Evolutionary conservation across 495 filamentous ascomycete species (phyloP), one percentile per base, ranked within the genome.

Genomic region (Penicillium samsonianum): DNA sequence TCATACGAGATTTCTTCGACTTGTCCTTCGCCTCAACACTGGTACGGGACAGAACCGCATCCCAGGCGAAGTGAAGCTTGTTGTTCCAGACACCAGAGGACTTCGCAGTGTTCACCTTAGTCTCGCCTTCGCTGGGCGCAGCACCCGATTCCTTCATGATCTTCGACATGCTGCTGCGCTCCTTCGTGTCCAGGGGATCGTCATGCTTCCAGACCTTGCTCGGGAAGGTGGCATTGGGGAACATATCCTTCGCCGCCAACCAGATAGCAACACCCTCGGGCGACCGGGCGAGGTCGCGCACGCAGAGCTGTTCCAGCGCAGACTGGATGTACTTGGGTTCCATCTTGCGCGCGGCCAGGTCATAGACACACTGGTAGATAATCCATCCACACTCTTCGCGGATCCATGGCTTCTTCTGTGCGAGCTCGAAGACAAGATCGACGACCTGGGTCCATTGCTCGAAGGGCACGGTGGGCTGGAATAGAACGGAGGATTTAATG

Each of bases 221-320:
- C 1, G 90, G 90, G 16, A 90, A 77, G 17, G 78, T 78, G 45
- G 86, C 80, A 6, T 80, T 72, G 0, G 90, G 84, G 63, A 89
- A 91, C 42, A 77, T 70, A 54, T 84, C 80, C 57, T 79, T 74
- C 11, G 87, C 80, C 9, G 78, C 79, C 49, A 97, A 76, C 93
- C 93, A 98, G 53, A 96, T 83, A 4, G 90, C 90, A 42, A 96
- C 82, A 17, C 93, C 93, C 66, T 98, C 93, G 0, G 90, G 86
- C 5, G 90, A 91, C 62, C 87, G 84, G 19, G 82, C 83, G 41
- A 94, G 70, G 0, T 88, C 86, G 42, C 81, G 77, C 35, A 85
- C 79, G 22, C 76, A 73, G 9, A 96, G 60, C 14, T 74, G 79
- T 49, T 86, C 74, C 54, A 96, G 74, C 0, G 89, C 82, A 22